Evolutionary conservation across 2,329 filamentous ascomycete genomes (phyloP), one percentile per base, ranked within the genome.

Genomic region (Emergomyces orientalis): DNA sequence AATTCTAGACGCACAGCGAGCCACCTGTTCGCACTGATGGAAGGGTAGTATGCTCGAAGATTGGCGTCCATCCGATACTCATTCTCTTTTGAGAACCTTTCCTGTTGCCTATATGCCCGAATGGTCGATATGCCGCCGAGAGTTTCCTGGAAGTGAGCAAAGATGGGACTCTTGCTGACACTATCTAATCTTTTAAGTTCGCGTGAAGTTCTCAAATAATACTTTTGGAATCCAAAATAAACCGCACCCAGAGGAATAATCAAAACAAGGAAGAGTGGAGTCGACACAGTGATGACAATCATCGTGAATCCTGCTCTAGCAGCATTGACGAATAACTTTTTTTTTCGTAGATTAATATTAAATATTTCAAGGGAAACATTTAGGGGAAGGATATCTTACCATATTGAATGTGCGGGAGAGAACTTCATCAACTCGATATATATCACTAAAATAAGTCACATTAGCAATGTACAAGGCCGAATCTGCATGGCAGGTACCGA

Each of bases 1-100:
- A 97, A 96, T 74, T 99, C 94, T 52, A 99, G 84, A 63, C 94
- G 88, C 66, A 99, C 88, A 58, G 94, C 94, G 65, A 99, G 82
- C 94, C 94, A 99, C 74, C 95, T 82, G 75, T 91, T 91, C 60
- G 93, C 90, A 75, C 90, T 97, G 75, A 97, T 92, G 22, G 92
- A 96, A 2, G 94, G 93, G 79, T 92, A 97, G 78, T 93, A 99
- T 22, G 94, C 94, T 67, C 91, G 86, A 64, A 97, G 81, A 74
- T 99, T 99, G 54, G 90, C 88, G 78, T 99, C 94, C 66, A 97
- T 89, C 52, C 94, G 88, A 91, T 92, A 97, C 81, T 99, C 92
- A 70, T 97, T 99, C 76, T 99, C 95, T 63, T 89, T 80, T 65
- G 90, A 85, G 76, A 99, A 99, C 63, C 94, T 84, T 67, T 86